Conservation (phyloP, 495 filamentous ascomycete genomes). For the Daldinia childiae region DNA sequence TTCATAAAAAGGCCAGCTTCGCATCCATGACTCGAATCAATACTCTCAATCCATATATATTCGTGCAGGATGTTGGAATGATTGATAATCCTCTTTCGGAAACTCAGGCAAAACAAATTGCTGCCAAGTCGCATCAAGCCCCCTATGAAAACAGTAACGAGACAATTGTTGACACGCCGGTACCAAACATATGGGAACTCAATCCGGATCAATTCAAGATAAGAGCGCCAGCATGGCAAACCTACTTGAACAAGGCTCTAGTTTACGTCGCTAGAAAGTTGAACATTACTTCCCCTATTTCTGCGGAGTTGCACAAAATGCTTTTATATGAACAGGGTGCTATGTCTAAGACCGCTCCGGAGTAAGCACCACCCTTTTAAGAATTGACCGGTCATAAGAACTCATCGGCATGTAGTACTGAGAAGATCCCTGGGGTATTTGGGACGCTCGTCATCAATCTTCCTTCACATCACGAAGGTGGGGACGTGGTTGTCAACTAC, state of each 20-base stretch:
- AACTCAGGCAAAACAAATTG: slow-evolving; percentile 53
- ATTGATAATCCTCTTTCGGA: slow-evolving; percentile 56
- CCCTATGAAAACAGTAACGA: slow-evolving; percentile 58
- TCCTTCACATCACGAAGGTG: slow-evolving; percentile 63
- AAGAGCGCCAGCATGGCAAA: slow-evolving; percentile 49
- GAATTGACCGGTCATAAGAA: not conserved
- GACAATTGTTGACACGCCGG: slow-evolving; percentile 56
- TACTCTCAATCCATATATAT: slow-evolving; percentile 50
- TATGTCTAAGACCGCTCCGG: slow-evolving; percentile 62
- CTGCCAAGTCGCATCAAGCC: slow-evolving; percentile 52
- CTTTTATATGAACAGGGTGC: slow-evolving; percentile 65
- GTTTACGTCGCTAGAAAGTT: slow-evolving; percentile 42
- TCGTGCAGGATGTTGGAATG: slow-evolving; percentile 50
- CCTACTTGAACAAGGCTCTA: slow-evolving; percentile 36
- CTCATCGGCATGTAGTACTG: slow-evolving; percentile 42
- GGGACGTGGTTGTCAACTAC: slow-evolving; percentile 59
- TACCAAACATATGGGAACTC: not conserved
- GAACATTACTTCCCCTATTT: slow-evolving; percentile 46
- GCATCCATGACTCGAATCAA: not conserved
- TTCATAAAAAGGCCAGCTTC: not conserved
- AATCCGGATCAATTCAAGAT: slow-evolving; percentile 54
- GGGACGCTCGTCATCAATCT: slow-evolving; percentile 64
- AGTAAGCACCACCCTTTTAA: slow-evolving; percentile 42
- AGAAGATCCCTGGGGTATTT: slow-evolving; percentile 66
- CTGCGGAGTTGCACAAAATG: slow-evolving; percentile 63